Base-by-base conservation (phyloP, 2,329 filamentous ascomycete genomes). In the Fusarium chuoi region DNA sequence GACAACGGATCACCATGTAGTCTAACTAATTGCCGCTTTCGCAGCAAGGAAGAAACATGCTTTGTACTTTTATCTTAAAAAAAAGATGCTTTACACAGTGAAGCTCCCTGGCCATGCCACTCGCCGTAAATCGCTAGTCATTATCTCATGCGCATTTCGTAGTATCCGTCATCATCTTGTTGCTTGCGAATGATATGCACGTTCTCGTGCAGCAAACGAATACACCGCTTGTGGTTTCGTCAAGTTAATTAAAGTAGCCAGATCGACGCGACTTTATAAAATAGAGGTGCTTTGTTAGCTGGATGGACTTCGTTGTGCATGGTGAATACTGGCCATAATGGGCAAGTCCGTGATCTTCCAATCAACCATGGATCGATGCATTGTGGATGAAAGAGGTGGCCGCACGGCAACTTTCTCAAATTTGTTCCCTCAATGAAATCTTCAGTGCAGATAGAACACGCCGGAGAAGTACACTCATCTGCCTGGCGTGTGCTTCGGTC, bases 331-430 rank as follows among this genome's bases (percentile, higher is more conserved):
- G 4, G 76, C 74, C 74, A 76, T 17, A 76, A 15, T 1, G 74
- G 74, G 46, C 74, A 76, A 5, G 74, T 76, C 8, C 62, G 51
- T 7, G 74, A 69, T 24, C 71, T 69, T 6, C 62, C 28, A 5
- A 52, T 59, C 11, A 76, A 45, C 74, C 74, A 76, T 10, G 63
- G 74, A 22, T 76, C 74, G 12, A 76, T 76, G 14, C 74, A 76
- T 12, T 18, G 22, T 13, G 74, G 74, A 20, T 76, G 74, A 8
- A 75, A 76, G 4, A 76, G 20, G 36, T 76, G 74, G 0, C 48
- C 42, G 2, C 74, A 76, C 9, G 71, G 74, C 0, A 76, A 17
- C 6, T 45, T 28, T 5, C 71, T 68, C 1, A 72, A 3, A 6
- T 3, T 42, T 1, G 24, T 42, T 3, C 63, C 68, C 1, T 74